A percentile compares a stretch with the other conserved stretches of the same genome.
Conservation (phyloP, 78 protist species). For the Protostelium mycophagum region DNA sequence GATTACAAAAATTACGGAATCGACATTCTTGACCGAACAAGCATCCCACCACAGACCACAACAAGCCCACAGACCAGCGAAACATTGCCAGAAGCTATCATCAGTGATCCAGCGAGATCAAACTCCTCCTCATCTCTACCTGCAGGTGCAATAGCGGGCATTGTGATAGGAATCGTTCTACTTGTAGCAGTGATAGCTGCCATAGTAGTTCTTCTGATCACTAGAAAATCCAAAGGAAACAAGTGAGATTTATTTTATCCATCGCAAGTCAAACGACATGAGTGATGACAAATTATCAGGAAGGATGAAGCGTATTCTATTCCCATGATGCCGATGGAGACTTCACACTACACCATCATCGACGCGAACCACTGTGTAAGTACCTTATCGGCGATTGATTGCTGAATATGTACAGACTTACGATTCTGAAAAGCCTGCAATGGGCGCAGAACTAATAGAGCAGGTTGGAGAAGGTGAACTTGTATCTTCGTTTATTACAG, state of each 20-base stretch:
- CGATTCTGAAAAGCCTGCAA: not conserved
- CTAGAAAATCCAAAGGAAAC: not conserved
- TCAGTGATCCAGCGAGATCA: not conserved
- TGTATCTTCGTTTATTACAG: not conserved
- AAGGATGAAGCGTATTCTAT: not conserved
- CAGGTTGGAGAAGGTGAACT: not conserved
- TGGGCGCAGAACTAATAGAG: not conserved
- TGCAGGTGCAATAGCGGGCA: not conserved
- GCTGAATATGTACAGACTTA: not conserved
- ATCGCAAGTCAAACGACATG: not conserved
- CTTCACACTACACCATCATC: not conserved
- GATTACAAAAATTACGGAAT: not conserved
- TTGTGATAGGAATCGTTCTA: not conserved
- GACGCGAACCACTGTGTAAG: not conserved
- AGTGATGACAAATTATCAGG: not conserved
- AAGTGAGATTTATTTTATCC: no score
- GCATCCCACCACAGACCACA: not conserved
- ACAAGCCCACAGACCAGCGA: not conserved
- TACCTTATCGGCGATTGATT: not conserved
- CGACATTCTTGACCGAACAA: not conserved
- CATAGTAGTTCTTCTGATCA: not conserved
- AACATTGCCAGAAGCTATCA: not conserved
- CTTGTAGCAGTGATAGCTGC: not conserved
- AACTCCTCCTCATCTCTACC: not conserved
- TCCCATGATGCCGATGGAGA: not conserved